Evolutionary conservation across 2,329 filamentous ascomycete genomes (phyloP).

Genomic region (Ophiostoma ulmi): DNA sequence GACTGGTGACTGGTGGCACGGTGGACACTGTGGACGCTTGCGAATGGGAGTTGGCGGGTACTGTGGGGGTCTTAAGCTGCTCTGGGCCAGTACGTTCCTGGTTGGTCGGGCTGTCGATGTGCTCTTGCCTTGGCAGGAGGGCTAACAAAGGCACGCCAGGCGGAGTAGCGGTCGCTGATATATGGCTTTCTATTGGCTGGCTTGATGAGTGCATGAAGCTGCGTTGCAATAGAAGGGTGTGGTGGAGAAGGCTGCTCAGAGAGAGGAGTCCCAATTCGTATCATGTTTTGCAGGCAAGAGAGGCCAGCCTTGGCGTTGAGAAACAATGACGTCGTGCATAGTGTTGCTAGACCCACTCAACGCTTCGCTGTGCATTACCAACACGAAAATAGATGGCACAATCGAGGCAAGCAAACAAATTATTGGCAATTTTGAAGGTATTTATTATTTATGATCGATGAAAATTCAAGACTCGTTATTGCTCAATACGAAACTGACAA

Average conservation of each 20-base stretch:
- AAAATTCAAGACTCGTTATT: background rate
- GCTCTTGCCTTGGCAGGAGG: slow-evolving; percentile 7
- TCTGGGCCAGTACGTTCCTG: slow-evolving; percentile 3
- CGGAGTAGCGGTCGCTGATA: background rate
- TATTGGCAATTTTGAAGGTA: background rate
- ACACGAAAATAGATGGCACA: background rate
- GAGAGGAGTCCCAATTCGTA: background rate
- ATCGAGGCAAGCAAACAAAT: background rate
- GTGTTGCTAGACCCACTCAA: background rate
- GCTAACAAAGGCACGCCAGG: background rate
- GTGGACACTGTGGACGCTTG: background rate
- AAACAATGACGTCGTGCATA: slow-evolving; percentile 9
- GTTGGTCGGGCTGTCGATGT: background rate
- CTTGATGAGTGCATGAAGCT: background rate
- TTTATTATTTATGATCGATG: background rate
- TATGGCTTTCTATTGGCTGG: background rate
- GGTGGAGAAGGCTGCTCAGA: slow-evolving; percentile 1
- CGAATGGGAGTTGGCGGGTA: background rate
- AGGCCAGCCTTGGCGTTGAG: slow-evolving; percentile 8
- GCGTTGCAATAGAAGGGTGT: background rate
- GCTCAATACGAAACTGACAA: background rate
- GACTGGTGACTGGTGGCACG: background rate
- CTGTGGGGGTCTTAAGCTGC: background rate
- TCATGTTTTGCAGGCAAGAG: background rate
- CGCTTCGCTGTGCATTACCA: background rate